phyloP scores from a whole-genome alignment of 2,329 filamentous ascomycete genomes.

The Alternaria hordeiaustralica region DNA sequence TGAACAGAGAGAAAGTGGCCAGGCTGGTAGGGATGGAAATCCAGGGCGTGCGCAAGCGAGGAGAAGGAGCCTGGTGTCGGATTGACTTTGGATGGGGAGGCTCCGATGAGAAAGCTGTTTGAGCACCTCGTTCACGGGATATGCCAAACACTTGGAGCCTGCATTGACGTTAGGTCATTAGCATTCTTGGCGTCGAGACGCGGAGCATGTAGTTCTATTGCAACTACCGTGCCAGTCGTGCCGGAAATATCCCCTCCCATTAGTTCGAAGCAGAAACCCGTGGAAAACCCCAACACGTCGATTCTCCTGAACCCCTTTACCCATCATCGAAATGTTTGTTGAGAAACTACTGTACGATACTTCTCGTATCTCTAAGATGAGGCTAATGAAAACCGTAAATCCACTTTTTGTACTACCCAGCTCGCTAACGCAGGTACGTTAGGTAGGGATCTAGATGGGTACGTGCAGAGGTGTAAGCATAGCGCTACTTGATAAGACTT shows the following conservation, averaged over 20 bases:
- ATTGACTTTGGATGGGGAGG: conserved; percentile 48
- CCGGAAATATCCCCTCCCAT: too few species aligned
- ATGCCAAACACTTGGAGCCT: too few species aligned
- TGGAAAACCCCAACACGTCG: background rate
- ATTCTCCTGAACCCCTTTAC: background rate
- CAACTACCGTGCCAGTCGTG: too few species aligned
- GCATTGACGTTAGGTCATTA: too few species aligned
- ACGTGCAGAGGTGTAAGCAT: background rate
- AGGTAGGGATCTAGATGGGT: background rate
- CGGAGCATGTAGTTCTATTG: too few species aligned
- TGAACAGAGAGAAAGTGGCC: conserved; percentile 48
- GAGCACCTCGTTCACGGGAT: background rate
- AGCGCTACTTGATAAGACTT: background rate
- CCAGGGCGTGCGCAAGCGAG: conserved; percentile 31
- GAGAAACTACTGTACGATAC: background rate
- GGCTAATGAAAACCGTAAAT: background rate
- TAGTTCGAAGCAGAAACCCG: background rate
- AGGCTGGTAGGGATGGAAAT: conserved; percentile 42
- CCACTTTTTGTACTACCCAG: background rate
- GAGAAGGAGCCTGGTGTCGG: conserved; percentile 37
- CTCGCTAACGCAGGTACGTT: background rate
- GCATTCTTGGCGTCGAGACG: too few species aligned
- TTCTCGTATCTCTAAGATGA: background rate
- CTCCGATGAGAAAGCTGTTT: conserved; percentile 1
- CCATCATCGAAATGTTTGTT: background rate